Conservation (phyloP, 371 early-diverging fungal genomes). For the Catenaria anguillulae region DNA sequence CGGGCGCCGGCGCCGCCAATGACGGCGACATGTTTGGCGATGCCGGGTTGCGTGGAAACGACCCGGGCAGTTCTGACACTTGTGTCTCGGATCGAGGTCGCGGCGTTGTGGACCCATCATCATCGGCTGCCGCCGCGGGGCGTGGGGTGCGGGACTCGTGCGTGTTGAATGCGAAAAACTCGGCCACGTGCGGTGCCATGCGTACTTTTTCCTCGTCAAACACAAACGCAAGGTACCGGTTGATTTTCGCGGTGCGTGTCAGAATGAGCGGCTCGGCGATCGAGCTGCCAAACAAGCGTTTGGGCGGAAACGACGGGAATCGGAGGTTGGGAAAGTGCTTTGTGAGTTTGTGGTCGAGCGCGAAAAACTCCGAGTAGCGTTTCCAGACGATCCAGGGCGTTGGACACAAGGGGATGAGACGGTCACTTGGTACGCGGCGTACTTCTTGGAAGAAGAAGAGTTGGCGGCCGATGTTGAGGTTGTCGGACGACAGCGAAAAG, state of each 20-base stretch:
- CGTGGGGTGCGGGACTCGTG: background rate
- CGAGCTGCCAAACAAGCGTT: slow-evolving; percentile 1
- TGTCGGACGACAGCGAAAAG: too few relatives aligned
- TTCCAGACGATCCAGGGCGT: background rate
- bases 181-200: background rate
- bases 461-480: too few relatives aligned
- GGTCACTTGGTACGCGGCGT: background rate
- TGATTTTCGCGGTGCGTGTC: background rate
- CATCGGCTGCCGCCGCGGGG: background rate
- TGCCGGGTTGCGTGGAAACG: too few relatives aligned
- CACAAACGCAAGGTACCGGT: slow-evolving; percentile 4
- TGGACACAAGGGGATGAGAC: background rate
- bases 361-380: background rate
- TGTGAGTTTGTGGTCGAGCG: background rate
- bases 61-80: too few relatives aligned
- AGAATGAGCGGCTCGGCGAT: background rate
- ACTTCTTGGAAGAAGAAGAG: background rate
- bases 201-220: background rate
- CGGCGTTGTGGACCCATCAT: too few relatives aligned
- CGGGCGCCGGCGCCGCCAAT: background rate
- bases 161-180: slow-evolving; percentile 1
- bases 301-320: slow-evolving; percentile 7
- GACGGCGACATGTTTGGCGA: background rate
- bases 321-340: background rate
- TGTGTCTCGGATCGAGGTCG: too few relatives aligned